Base-by-base conservation (phyloP, 495 filamentous ascomycete genomes). In the Haplographium delicatum region DNA sequence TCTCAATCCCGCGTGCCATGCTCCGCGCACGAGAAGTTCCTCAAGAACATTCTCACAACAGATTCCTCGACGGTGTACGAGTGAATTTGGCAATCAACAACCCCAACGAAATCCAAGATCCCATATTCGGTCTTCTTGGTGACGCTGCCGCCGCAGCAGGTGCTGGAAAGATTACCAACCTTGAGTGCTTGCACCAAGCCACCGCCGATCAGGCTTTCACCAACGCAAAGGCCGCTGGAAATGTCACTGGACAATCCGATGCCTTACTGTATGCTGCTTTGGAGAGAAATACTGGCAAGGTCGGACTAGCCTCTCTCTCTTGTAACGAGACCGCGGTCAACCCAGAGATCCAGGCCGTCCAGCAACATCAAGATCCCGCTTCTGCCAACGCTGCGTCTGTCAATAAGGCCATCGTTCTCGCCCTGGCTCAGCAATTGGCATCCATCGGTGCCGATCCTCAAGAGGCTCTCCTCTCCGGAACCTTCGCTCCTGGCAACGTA, bases 161-260 rank as follows among this genome's bases (percentile, higher is more conserved):
- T 16, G 76, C 76, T 19, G 80, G 80, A 22, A 64, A 67, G 25
- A 79, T 84, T 53, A 59, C 68, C 19, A 75, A 84, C 57, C 52
- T 75, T 34, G 79, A 83, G 66, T 85, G 82, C 60, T 72, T 85
- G 18, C 79, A 85, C 61, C 80, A 84, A 64, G 79, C 76, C 42
- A 73, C 77, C 19, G 82, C 82, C 43, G 82, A 85, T 66, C 80
- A 81, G 63, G 82, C 82, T 55, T 84, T 85, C 64, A 83, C 82
- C 62, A 85, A 85, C 58, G 77, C 80, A 39, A 83, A 84, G 62
- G 81, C 66, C 4, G 78, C 76, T 40, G 70, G 70, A 25, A 77
- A 84, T 59, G 58, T 83, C 18, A 64, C 74, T 8, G 75, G 74
- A 50, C 72, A 74, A 75, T 64, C 69, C 26, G 71, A 72, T 47